phyloP scores from a whole-genome alignment of 352 stramenopile genomes.

The Phytophthora hibernalis region DNA sequence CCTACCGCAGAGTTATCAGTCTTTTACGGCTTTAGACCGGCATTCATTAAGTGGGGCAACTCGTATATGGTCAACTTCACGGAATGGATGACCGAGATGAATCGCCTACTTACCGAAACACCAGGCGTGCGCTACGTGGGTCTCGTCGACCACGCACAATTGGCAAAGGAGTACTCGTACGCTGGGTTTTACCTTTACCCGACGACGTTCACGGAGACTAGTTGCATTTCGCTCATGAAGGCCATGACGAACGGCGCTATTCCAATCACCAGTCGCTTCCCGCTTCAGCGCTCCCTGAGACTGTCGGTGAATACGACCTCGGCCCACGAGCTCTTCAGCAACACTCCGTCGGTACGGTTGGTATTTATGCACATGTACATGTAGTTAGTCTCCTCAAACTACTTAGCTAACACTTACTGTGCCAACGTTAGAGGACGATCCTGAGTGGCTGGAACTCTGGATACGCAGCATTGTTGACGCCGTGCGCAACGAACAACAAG shows the following conservation, averaged over 20 bases:
- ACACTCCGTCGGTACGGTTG: slow-evolving; percentile 27
- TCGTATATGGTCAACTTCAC: slow-evolving; percentile 55
- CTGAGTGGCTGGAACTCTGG: slow-evolving; percentile 63
- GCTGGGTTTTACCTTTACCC: slow-evolving; percentile 93
- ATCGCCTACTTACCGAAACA: slow-evolving; percentile 40
- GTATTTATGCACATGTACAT: background rate
- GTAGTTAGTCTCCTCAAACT: background rate
- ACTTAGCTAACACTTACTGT: background rate
- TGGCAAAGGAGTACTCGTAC: slow-evolving; percentile 69
- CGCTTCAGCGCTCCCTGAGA: slow-evolving; percentile 73
- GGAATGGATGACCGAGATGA: slow-evolving; percentile 66
- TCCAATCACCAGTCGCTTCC: slow-evolving; percentile 87
- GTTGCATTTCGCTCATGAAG: slow-evolving; percentile 94
- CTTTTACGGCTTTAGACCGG: slow-evolving; percentile 91
- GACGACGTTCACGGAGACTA: slow-evolving; percentile 90
- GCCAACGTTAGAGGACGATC: slow-evolving; percentile 26
- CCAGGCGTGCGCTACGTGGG: slow-evolving; percentile 73
- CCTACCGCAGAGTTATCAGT: slow-evolving; percentile 72
- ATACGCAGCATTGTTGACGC: slow-evolving; percentile 55
- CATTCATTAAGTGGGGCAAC: slow-evolving; percentile 75
- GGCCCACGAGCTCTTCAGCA: slow-evolving; percentile 52
- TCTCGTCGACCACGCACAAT: slow-evolving; percentile 80
- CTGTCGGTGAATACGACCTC: slow-evolving; percentile 73
- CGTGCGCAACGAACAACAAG: slow-evolving; percentile 37
- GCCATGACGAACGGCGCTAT: slow-evolving; percentile 91